Conservation (phyloP, 1,284 basidiomycete genomes). For the Violaceomyces palustris region DNA sequence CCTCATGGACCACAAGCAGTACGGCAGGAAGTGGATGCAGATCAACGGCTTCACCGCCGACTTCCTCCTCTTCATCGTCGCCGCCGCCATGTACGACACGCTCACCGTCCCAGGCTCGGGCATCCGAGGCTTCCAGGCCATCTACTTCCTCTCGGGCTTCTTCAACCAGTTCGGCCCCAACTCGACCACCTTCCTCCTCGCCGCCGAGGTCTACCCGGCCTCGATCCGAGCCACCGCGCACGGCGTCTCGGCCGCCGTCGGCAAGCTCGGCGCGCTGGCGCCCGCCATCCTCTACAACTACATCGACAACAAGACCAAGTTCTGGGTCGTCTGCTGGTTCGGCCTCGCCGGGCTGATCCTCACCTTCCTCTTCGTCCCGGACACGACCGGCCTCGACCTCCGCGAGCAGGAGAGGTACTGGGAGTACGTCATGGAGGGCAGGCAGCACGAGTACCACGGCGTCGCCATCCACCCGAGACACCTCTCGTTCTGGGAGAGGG, state of each 20-base stretch:
- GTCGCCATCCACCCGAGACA: constrained; percentile 59
- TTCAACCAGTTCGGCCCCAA: constrained; percentile 60
- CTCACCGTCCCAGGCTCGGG: constrained; percentile 49
- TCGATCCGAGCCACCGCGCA: constrained; percentile 54
- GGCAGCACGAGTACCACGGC: constrained; percentile 58
- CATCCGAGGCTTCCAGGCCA: constrained; percentile 56
- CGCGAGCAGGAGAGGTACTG: constrained; percentile 61
- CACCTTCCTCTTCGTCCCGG: constrained; percentile 57
- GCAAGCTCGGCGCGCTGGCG: constrained; percentile 53
- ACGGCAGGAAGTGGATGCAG: constrained; percentile 56
- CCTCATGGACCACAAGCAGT: constrained; percentile 60
- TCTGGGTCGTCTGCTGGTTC: constrained; percentile 60
- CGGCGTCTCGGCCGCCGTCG: constrained; percentile 53
- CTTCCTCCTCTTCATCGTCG: constrained; percentile 56
- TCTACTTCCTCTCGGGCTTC: constrained; percentile 58
- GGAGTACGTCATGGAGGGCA: constrained; percentile 57
- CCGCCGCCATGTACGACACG: constrained; percentile 53
- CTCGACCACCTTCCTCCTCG: constrained; percentile 53
- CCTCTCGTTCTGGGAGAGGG: constrained; percentile 56
- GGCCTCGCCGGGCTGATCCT: constrained; percentile 56
- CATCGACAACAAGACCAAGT: constrained; percentile 54
- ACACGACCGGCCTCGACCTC: constrained; percentile 60
- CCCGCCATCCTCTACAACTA: constrained; percentile 55
- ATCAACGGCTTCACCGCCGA: constrained; percentile 57
- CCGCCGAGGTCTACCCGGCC: constrained; percentile 53